Evolutionary conservation across 2,329 filamentous ascomycete genomes (phyloP).

Genomic region (Emmonsiellopsis sp.): DNA sequence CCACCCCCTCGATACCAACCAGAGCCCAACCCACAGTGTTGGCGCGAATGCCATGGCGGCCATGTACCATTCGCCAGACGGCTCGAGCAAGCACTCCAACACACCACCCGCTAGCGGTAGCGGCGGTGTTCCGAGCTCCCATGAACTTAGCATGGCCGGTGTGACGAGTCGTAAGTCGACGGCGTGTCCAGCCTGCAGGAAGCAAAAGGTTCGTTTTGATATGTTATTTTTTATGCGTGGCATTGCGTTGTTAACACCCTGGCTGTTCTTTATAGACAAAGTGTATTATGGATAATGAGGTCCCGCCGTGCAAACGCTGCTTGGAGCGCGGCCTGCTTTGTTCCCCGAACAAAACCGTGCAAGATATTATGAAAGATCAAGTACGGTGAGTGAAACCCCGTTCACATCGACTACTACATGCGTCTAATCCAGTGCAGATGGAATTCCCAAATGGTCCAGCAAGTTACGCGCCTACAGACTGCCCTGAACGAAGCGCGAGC

Average conservation of each 20-base stretch:
- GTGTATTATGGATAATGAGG: slow-evolving; percentile 11
- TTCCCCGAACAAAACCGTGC: slow-evolving; percentile 9
- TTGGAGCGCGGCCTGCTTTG: slow-evolving; percentile 8
- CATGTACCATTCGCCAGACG: slow-evolving; percentile 7
- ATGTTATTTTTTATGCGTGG: not conserved
- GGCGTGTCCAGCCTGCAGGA: slow-evolving; percentile 43
- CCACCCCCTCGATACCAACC: not conserved
- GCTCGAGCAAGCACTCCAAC: slow-evolving; percentile 2
- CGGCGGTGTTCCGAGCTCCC: not conserved
- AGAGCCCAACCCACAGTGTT: not conserved
- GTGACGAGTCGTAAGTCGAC: slow-evolving; percentile 30
- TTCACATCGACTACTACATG: not conserved
- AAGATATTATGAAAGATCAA: slow-evolving; percentile 10
- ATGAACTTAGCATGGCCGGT: slow-evolving; percentile 5
- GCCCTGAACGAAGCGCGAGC: slow-evolving; percentile 8
- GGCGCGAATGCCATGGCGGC: not conserved
- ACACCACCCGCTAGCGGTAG: not conserved
- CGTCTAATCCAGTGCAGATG: slow-evolving; percentile 2
- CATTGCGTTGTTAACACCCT: not conserved
- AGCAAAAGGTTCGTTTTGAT: slow-evolving; percentile 36
- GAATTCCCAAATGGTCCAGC: slow-evolving; percentile 7
- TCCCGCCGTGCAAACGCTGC: slow-evolving; percentile 9
- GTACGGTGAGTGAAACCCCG: slow-evolving; percentile 2
- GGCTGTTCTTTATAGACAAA: slow-evolving; percentile 4
- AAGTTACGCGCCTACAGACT: slow-evolving; percentile 6